These are phyloP conservation scores for Kazachstania viticola DNA, from an alignment of 805 yeast species.

Conservation along the genomic window DNA sequence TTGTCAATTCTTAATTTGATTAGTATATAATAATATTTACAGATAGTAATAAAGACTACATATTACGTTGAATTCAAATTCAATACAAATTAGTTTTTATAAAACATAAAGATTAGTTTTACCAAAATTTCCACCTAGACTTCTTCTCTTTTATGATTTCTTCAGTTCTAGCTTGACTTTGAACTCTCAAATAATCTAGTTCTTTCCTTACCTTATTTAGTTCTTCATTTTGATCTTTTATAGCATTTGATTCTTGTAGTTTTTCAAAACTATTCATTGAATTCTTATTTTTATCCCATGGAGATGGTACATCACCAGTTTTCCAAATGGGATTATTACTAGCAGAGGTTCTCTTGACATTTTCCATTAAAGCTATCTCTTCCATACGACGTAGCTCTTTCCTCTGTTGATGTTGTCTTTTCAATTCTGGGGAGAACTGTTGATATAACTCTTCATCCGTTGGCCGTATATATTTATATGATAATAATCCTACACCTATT, in stretches of 20 bases:
- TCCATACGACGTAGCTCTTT: conserved; percentile 51
- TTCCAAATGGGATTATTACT: conserved; percentile 77
- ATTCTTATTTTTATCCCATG: conserved; percentile 38
- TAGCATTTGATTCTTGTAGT: conserved; percentile 2
- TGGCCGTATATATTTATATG: conserved; percentile 69
- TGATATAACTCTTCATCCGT: conserved; percentile 71
- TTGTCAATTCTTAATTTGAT: no score
- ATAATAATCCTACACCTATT: conserved; percentile 58
- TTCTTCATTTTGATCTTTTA: conserved; percentile 2
- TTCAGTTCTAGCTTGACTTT: no score
- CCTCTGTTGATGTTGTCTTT: conserved; percentile 61
- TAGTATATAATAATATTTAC: no score
- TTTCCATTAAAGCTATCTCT: conserved; percentile 57
- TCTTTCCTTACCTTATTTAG: conserved; percentile 1
- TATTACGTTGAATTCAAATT: no score
- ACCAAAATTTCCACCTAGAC: no score
- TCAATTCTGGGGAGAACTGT: conserved; percentile 69
- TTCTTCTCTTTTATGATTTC: no score
- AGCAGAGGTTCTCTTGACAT: conserved; percentile 49
- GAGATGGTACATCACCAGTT: conserved; percentile 57
- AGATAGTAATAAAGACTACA: no score
- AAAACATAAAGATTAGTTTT: no score
- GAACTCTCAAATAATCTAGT: no score
- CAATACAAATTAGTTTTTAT: no score
- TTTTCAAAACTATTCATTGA: conserved; percentile 2